Percentiles rank a stretch among this genome's conserved stretches.
phyloP scores from a whole-genome alignment of 192 early-diverging fungal genomes.

The Coemansia sp. region DNA sequence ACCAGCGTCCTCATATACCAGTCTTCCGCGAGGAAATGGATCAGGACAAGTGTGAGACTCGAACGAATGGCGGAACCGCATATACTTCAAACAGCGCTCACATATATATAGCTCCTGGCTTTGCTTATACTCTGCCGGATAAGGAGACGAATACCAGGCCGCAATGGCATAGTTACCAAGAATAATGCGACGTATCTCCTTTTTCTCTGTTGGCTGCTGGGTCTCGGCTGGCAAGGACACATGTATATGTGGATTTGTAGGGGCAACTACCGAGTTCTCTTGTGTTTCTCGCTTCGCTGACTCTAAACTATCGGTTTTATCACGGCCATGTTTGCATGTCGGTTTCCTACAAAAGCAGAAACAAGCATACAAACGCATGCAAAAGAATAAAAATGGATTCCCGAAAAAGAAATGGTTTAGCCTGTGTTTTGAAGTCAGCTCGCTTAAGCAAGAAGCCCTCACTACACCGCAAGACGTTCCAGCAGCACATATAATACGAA shows the following conservation, averaged over 20 bases:
- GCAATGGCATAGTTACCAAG: slow-evolving; percentile 85
- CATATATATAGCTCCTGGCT: slow-evolving; percentile 79
- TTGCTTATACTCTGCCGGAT: slow-evolving; percentile 83
- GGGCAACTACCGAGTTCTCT: neutral
- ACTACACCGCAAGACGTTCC: neutral
- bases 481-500: no score
- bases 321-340: neutral
- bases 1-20: slow-evolving; percentile 74
- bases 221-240: neutral
- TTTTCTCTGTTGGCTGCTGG: neutral
- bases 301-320: neutral
- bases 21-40: slow-evolving; percentile 78
- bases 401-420: neutral
- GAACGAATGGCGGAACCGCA: slow-evolving; percentile 69
- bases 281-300: neutral
- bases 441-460: neutral
- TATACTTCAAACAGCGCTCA: slow-evolving; percentile 93
- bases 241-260: neutral
- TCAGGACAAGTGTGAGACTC: slow-evolving; percentile 57
- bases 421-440: neutral
- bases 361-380: neutral
- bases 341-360: neutral
- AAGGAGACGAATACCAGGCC: slow-evolving; percentile 94
- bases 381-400: neutral
- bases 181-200: slow-evolving; percentile 53